These are phyloP conservation scores for Neoboletus brunneissimus DNA, from an alignment of 768 basidiomycete species.

Conservation along the genomic window DNA sequence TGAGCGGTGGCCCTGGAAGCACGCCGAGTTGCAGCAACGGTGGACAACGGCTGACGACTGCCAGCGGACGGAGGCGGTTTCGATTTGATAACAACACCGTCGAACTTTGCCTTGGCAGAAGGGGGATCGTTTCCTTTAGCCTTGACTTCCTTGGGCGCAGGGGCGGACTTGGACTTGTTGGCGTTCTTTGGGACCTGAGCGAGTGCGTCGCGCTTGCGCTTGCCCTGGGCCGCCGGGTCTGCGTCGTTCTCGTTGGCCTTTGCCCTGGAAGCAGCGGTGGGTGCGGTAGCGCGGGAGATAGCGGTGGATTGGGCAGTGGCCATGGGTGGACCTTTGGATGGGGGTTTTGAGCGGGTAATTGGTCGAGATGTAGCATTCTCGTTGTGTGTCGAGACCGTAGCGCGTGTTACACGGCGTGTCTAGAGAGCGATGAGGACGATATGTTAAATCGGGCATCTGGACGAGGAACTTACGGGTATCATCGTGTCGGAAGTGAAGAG, in stretches of 20 bases:
- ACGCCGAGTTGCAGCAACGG: conserved; percentile 47
- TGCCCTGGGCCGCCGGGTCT: conserved; percentile 51
- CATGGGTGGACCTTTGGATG: conserved; percentile 37
- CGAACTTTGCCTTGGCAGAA: conserved; percentile 49
- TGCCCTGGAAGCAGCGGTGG: conserved; percentile 37
- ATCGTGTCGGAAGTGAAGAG: conserved; percentile 35
- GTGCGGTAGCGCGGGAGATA: conserved; percentile 41
- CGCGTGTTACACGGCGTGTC: conserved; percentile 65
- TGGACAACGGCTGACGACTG: conserved; percentile 53
- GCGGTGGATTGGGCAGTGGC: conserved; percentile 36
- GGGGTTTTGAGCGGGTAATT: conserved; percentile 58
- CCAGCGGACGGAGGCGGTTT: conserved; percentile 32
- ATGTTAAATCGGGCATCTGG: too few relatives aligned
- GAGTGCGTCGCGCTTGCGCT: conserved; percentile 75
- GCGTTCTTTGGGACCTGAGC: conserved; percentile 66
- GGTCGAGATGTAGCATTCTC: conserved; percentile 72
- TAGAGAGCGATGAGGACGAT: conserved; percentile 21
- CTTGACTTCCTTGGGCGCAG: conserved; percentile 42
- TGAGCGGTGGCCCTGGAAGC: conserved; percentile 30
- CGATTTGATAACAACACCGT: conserved; percentile 61
- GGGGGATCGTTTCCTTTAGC: conserved; percentile 50
- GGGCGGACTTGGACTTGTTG: conserved; percentile 36
- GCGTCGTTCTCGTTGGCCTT: conserved; percentile 40
- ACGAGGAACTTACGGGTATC: conserved; percentile 40
- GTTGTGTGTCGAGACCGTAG: conserved; percentile 50